These are phyloP conservation scores for Crithidia mellificae DNA, from an alignment of 208 protist genomes.

Conservation along the genomic window DNA sequence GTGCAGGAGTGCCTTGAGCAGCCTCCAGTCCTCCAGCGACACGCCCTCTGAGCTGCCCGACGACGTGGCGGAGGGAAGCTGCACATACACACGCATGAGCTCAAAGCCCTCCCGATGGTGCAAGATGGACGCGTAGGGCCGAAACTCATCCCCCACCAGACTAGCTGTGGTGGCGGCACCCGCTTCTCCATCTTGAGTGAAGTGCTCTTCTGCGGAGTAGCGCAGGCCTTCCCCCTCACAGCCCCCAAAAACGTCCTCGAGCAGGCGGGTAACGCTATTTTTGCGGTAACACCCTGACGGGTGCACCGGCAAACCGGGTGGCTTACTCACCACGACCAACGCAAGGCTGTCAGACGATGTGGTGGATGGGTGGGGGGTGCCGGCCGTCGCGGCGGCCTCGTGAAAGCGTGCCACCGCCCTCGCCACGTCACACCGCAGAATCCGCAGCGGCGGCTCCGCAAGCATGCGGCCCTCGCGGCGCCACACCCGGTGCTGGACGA, in stretches of 20 bases:
- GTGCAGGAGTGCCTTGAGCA: slow-evolving; percentile 30
- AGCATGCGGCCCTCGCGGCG: slow-evolving; percentile 93
- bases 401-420: neutral
- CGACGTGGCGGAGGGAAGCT: neutral
- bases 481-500: slow-evolving; percentile 85
- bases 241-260: slow-evolving; percentile 86
- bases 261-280: slow-evolving; percentile 90
- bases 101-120: slow-evolving; percentile 60
- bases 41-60: slow-evolving; percentile 24
- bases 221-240: slow-evolving; percentile 14
- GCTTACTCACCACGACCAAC: slow-evolving; percentile 74
- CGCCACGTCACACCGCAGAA: slow-evolving; percentile 53
- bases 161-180: no score
- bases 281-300: slow-evolving; percentile 91
- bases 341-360: no score
- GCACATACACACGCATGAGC: slow-evolving; percentile 66
- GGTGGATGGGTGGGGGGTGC: no score
- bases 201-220: slow-evolving; percentile 22
- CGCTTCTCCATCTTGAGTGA: neutral
- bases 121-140: slow-evolving; percentile 43
- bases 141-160: no score
- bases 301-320: slow-evolving; percentile 82
- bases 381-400: neutral
- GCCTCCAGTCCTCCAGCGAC: slow-evolving; percentile 37
- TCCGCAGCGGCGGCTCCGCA: slow-evolving; percentile 49